Conservation (phyloP, 345 rosid genomes). For the Durio zibethinus region DNA sequence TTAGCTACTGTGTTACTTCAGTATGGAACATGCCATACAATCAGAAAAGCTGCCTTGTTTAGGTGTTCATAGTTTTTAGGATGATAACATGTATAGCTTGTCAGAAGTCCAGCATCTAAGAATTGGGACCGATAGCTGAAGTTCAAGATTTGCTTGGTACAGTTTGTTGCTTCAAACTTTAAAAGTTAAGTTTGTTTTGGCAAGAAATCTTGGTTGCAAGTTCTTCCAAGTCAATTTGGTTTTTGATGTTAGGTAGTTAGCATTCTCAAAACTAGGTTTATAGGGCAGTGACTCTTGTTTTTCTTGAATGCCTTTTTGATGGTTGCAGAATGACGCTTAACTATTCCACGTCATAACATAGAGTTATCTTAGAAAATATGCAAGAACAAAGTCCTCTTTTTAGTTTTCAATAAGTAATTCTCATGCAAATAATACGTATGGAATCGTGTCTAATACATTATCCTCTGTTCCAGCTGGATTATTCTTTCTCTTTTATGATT, state of each 20-base stretch:
- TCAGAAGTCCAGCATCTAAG: not conserved
- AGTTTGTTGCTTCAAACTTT: not conserved
- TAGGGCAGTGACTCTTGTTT: not conserved
- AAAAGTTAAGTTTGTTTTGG: not conserved
- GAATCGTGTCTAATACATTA: not conserved
- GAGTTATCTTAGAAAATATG: not conserved
- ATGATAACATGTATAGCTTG: not conserved
- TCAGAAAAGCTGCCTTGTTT: not conserved
- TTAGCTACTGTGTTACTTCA: not conserved
- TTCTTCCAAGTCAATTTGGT: not conserved
- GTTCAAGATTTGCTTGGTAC: not conserved
- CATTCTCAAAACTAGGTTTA: not conserved
- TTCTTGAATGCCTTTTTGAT: not conserved
- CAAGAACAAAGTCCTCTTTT: not conserved
- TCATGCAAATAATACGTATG: not conserved
- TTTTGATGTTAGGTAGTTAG: not conserved
- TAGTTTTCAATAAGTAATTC: not conserved
- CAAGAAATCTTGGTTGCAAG: not conserved
- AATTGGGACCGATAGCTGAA: not conserved
- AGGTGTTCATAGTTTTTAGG: not conserved
- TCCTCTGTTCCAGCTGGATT: not conserved
- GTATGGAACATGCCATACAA: not conserved
- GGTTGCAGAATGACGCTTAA: not conserved
- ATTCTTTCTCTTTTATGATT: not conserved
- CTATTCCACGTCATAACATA: not conserved